Evolutionary conservation across 2,329 filamentous ascomycete genomes (phyloP).

Genomic region (Xylariaceae sp.): DNA sequence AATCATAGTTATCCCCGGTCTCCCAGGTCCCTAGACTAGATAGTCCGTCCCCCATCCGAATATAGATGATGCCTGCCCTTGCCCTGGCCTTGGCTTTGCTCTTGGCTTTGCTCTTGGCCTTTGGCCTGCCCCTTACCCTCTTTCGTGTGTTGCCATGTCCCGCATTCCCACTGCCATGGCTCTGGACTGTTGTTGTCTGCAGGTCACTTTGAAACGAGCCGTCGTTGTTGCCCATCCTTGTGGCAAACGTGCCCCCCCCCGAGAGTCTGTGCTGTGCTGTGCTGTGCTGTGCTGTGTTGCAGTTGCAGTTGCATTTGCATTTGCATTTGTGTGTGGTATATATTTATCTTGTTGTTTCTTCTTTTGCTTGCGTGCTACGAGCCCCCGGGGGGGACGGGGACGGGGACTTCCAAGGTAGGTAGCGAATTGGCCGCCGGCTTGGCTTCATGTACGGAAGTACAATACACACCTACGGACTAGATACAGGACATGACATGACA

Average conservation of each 20-base stretch:
- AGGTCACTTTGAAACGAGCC: constrained; percentile 8
- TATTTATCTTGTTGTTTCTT: too few relatives aligned
- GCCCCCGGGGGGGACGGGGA: too few relatives aligned
- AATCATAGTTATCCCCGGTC: too few relatives aligned
- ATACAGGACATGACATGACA: too few relatives aligned
- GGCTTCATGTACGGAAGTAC: too few relatives aligned
- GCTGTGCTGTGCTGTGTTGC: not conserved
- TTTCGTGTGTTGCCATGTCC: not conserved
- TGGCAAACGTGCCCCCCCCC: constrained; percentile 1
- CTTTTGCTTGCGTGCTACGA: too few relatives aligned
- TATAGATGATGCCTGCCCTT: constrained; percentile 1
- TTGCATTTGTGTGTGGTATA: too few relatives aligned
- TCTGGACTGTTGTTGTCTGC: constrained; percentile 4
- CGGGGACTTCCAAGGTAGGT: too few relatives aligned
- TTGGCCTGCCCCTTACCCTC: not conserved
- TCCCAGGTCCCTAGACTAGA: too few relatives aligned
- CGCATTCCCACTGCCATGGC: constrained; percentile 16
- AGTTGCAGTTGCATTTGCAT: not conserved
- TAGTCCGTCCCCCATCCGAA: constrained; percentile 4
- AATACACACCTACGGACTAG: too few relatives aligned
- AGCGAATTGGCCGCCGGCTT: too few relatives aligned
- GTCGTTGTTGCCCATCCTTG: constrained; percentile 6
- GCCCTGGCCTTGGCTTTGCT: constrained; percentile 1
- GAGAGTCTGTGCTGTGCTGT: not conserved
- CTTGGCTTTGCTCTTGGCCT: too few relatives aligned